Evolutionary conservation across 1,139 yeast species (phyloP).

Genomic region (Kodamaea derodonti): DNA sequence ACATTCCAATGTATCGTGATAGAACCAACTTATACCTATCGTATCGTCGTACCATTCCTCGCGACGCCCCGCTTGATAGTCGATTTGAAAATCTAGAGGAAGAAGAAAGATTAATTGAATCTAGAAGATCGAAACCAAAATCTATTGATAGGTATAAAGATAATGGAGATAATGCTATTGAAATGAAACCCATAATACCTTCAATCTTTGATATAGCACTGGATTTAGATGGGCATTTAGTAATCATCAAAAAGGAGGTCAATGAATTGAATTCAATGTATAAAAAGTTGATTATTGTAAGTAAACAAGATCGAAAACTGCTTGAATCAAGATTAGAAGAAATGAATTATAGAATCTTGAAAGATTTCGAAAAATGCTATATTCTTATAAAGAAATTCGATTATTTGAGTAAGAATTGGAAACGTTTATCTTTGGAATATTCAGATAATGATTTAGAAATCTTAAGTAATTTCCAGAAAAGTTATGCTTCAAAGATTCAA

Average conservation of each 20-base stretch:
- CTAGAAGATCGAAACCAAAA: slow-evolving; percentile 9
- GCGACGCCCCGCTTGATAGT: slow-evolving; percentile 19
- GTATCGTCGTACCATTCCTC: slow-evolving; percentile 69
- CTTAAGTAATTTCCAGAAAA: slow-evolving; percentile 76
- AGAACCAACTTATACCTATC: slow-evolving; percentile 69
- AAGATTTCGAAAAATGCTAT: slow-evolving; percentile 73
- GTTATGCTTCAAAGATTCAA: slow-evolving; percentile 82
- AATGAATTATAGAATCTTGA: slow-evolving; percentile 68
- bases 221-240: slow-evolving; percentile 64
- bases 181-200: slow-evolving; percentile 64
- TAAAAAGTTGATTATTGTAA: slow-evolving; percentile 80
- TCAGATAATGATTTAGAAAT: slow-evolving; percentile 55
- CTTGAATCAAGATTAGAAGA: slow-evolving; percentile 72
- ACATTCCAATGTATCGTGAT: slow-evolving; percentile 38
- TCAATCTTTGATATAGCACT: slow-evolving; percentile 69
- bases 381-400: slow-evolving; percentile 68
- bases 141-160: slow-evolving; percentile 1
- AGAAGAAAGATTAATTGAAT: slow-evolving; percentile 49
- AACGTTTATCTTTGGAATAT: slow-evolving; percentile 31
- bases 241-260: slow-evolving; percentile 46
- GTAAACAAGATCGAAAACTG: slow-evolving; percentile 71
- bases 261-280: slow-evolving; percentile 63
- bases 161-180: slow-evolving; percentile 29
- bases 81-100: slow-evolving; percentile 49
- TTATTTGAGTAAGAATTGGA: slow-evolving; percentile 38